These are phyloP conservation scores for Kodamaea anthophila DNA, from an alignment of 1,139 yeast species.

Conservation along the genomic window DNA sequence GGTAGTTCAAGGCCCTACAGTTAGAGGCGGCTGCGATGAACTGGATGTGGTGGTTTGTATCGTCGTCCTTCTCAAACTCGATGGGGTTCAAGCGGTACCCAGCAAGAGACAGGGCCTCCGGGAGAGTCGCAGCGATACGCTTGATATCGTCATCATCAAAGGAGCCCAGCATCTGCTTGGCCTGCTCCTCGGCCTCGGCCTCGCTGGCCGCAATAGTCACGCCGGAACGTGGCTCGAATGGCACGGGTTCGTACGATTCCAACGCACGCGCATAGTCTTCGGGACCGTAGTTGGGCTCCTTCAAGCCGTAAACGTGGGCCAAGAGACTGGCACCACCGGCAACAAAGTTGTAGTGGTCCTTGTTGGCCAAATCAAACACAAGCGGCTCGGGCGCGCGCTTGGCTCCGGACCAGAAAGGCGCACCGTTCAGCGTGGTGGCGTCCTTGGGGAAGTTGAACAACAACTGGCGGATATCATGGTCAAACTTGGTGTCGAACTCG, in stretches of 20 bases:
- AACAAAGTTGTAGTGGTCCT: slow-evolving; percentile 75
- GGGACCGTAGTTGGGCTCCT: slow-evolving; percentile 40
- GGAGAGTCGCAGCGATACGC: slow-evolving; percentile 68
- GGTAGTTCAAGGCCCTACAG: slow-evolving; percentile 88
- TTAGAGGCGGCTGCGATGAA: slow-evolving; percentile 96
- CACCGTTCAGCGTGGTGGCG: slow-evolving; percentile 85
- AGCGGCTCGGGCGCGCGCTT: slow-evolving; percentile 92
- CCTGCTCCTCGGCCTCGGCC: slow-evolving; percentile 79
- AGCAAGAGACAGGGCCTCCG: slow-evolving; percentile 83
- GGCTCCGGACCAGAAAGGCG: slow-evolving; percentile 97
- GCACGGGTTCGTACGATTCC: slow-evolving; percentile 33
- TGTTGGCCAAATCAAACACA: slow-evolving; percentile 65
- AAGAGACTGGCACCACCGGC: slow-evolving; percentile 87
- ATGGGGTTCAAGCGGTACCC: slow-evolving; percentile 83
- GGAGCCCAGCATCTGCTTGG: slow-evolving; percentile 38
- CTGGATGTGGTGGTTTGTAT: slow-evolving; percentile 90
- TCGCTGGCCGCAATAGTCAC: slow-evolving; percentile 84
- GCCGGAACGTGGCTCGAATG: slow-evolving; percentile 69
- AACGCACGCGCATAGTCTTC: slow-evolving; percentile 47
- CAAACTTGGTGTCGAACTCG: slow-evolving; percentile 80
- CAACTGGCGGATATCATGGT: slow-evolving; percentile 81
- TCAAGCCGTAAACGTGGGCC: slow-evolving; percentile 85
- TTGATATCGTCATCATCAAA: slow-evolving; percentile 55
- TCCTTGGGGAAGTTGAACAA: slow-evolving; percentile 92
- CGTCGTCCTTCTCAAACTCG: slow-evolving; percentile 97